Evolutionary conservation across 352 stramenopile species (phyloP).

Genomic region (Achlya hypogyna): DNA sequence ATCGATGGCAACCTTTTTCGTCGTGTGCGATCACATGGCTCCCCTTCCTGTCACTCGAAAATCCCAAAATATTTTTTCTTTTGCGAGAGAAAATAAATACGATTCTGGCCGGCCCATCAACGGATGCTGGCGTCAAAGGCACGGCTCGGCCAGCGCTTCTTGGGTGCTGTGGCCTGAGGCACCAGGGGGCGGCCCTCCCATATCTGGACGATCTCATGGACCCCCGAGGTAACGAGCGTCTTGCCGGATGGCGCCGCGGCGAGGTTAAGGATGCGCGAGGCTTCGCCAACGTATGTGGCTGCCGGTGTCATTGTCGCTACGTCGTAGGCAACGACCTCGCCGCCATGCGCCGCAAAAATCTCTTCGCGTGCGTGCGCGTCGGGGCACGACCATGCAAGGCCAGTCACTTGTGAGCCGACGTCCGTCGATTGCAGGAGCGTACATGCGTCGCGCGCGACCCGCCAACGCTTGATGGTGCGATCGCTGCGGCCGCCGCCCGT

Average conservation of each 20-base stretch:
- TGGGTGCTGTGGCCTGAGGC: no score
- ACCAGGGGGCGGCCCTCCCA: neutral
- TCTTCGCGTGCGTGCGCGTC: neutral
- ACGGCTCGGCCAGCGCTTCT: no score
- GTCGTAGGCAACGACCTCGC: neutral
- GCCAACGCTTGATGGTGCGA: slow-evolving; percentile 10
- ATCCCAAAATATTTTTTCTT: no score
- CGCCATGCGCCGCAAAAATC: neutral
- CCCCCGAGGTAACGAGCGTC: neutral
- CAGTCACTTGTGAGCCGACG: slow-evolving; percentile 8
- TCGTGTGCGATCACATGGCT: no score
- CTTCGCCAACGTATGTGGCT: neutral
- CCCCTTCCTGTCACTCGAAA: no score
- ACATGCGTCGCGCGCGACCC: slow-evolving; percentile 3
- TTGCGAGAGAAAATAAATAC: no score
- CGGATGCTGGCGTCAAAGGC: no score
- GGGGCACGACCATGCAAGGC: slow-evolving; percentile 3
- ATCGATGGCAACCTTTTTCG: no score
- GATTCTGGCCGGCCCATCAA: no score
- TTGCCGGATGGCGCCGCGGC: neutral
- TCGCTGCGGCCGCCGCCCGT: slow-evolving; percentile 11
- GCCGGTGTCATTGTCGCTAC: neutral
- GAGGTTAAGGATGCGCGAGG: neutral
- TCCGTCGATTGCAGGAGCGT: slow-evolving; percentile 7
- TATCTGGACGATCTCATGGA: neutral